A percentile compares a stretch with the other conserved stretches of the same genome.
phyloP scores from a whole-genome alignment of 75 land plant genomes.

The Cryptomeria japonica region DNA sequence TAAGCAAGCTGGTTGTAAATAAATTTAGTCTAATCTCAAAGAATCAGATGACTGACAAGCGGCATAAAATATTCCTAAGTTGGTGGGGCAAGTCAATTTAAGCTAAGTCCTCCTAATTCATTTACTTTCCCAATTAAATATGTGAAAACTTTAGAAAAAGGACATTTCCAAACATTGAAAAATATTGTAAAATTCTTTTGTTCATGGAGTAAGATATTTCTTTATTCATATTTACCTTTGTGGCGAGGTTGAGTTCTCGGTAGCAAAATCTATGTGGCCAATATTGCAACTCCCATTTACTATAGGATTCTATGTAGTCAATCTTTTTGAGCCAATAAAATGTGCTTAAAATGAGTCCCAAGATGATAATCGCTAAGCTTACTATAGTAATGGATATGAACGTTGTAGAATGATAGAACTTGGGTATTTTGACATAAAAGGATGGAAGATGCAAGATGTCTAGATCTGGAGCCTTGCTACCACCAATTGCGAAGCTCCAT shows the following conservation, averaged over 20 bases:
- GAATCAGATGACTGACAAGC: no score
- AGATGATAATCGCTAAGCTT: neutral
- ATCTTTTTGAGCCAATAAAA: neutral
- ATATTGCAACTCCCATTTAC: neutral
- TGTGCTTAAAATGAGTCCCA: neutral
- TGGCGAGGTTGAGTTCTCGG: neutral
- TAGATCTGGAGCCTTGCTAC: constrained; percentile 26
- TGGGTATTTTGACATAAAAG: constrained; percentile 5
- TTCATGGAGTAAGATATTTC: no score
- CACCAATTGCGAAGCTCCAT: constrained; percentile 27
- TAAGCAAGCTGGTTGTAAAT: no score
- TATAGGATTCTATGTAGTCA: neutral
- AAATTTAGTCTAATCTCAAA: no score
- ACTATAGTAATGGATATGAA: neutral
- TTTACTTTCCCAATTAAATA: no score
- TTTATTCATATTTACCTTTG: neutral
- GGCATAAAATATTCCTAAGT: no score
- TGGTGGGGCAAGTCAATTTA: no score
- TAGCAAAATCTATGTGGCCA: neutral
- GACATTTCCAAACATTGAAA: no score
- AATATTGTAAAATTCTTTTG: no score
- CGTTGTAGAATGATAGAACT: neutral
- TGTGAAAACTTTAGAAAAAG: no score
- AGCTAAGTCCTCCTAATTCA: no score
- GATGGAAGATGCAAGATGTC: constrained; percentile 30